Percentiles rank a stretch among this genome's conserved stretches.
These are phyloP conservation scores for Amesomyces nigricolor DNA, from an alignment of 2,329 filamentous ascomycete species.

Conservation along the genomic window DNA sequence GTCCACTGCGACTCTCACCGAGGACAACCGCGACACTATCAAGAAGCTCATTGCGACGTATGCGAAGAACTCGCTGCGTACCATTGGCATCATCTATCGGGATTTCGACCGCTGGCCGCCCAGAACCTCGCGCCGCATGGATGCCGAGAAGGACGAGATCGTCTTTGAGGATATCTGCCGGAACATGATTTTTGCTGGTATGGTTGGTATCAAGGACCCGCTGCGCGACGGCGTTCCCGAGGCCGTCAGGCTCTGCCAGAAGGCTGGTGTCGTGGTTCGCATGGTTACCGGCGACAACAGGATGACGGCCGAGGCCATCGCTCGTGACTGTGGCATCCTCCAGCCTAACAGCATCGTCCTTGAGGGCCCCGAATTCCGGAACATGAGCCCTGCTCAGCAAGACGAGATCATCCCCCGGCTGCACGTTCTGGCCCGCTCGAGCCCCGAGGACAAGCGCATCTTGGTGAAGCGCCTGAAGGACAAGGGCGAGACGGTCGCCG, in stretches of 20 bases:
- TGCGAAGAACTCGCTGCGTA: conserved; percentile 72
- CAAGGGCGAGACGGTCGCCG: conserved; percentile 70
- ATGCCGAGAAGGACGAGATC: conserved; percentile 54
- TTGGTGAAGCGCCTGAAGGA: conserved; percentile 67
- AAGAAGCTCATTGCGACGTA: conserved; percentile 68
- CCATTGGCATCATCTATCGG: conserved; percentile 76
- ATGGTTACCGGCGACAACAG: conserved; percentile 86
- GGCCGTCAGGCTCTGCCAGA: conserved; percentile 66
- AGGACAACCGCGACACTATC: conserved; percentile 52
- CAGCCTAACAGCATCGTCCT: conserved; percentile 63
- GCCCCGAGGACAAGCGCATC: conserved; percentile 70
- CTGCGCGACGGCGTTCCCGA: conserved; percentile 68
- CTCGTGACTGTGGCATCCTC: conserved; percentile 71
- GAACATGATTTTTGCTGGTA: conserved; percentile 61
- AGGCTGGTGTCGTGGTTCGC: conserved; percentile 70
- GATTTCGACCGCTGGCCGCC: conserved; percentile 86
- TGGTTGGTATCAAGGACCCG: conserved; percentile 79
- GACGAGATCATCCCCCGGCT: conserved; percentile 62
- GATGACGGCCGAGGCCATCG: conserved; percentile 72
- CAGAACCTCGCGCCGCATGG: conserved; percentile 48
- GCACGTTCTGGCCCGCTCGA: conserved; percentile 68
- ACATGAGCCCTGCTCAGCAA: conserved; percentile 60
- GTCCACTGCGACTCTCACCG: conserved; percentile 40
- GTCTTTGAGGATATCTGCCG: conserved; percentile 61
- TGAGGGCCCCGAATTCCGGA: conserved; percentile 73